Evolutionary conservation across 441 rosid genomes (phyloP).

Genomic region (Syzygium malaccense): DNA sequence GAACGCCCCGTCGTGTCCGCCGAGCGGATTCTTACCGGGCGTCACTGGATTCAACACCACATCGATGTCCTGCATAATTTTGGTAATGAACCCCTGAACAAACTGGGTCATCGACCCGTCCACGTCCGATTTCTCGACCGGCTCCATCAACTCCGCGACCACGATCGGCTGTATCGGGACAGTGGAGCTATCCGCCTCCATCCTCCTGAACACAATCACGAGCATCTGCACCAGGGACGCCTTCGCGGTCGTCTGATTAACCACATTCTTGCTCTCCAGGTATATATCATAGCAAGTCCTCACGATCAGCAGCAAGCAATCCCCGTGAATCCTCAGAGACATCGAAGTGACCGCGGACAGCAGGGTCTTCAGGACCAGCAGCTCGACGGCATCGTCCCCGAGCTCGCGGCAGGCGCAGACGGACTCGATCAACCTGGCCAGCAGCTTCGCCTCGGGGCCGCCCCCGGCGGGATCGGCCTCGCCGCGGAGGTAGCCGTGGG

Average conservation of each 20-base stretch:
- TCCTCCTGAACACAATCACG: constrained; percentile 92
- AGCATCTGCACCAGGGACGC: constrained; percentile 94
- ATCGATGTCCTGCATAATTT: constrained; percentile 90
- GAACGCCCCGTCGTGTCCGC: constrained; percentile 75
- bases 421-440: constrained; percentile 61
- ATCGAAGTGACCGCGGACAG: constrained; percentile 85
- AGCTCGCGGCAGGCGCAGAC: constrained; percentile 84
- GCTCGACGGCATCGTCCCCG: constrained; percentile 77
- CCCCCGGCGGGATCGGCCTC: constrained; percentile 75
- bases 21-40: constrained; percentile 37
- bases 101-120: constrained; percentile 90
- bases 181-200: constrained; percentile 98
- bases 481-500: constrained; percentile 90
- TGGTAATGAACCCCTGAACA: constrained; percentile 96
- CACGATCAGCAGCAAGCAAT: constrained; percentile 76
- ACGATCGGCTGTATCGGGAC: constrained; percentile 96
- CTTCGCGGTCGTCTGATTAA: constrained; percentile 91
- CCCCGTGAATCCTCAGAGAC: constrained; percentile 89
- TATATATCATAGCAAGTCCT: constrained; percentile 93
- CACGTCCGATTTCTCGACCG: constrained; percentile 72
- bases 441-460: constrained; percentile 56
- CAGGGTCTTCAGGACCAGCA: constrained; percentile 67
- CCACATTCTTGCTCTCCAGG: constrained; percentile 84
- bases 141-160: constrained; percentile 94
- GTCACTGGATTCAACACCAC: constrained; percentile 68